A percentile compares a stretch with the other conserved stretches of the same genome.
phyloP scores from a whole-genome alignment of 768 basidiomycete genomes.

The Boletus vinaceobasis region DNA sequence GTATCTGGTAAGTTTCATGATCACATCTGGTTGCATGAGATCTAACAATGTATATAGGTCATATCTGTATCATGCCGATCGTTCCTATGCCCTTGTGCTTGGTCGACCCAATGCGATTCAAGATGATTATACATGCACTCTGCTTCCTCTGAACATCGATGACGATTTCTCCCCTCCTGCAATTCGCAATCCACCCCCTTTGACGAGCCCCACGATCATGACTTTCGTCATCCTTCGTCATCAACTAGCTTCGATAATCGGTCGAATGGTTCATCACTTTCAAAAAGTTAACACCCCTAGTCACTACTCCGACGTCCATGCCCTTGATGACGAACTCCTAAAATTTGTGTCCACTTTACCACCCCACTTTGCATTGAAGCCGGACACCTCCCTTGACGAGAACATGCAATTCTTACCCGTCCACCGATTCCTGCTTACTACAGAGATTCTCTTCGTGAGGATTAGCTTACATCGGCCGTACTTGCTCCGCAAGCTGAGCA shows the following conservation, averaged over 20 bases:
- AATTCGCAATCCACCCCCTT: constrained; percentile 50
- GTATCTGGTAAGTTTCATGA: constrained; percentile 64
- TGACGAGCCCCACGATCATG: constrained; percentile 74
- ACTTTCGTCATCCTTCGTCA: constrained; percentile 88
- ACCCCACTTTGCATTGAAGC: constrained; percentile 70
- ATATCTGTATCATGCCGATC: constrained; percentile 90
- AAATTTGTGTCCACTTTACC: constrained; percentile 75
- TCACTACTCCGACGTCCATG: constrained; percentile 79
- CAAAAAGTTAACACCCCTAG: constrained; percentile 76
- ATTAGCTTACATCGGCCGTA: constrained; percentile 87
- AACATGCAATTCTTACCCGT: constrained; percentile 63
- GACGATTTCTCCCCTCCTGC: constrained; percentile 48
- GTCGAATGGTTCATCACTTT: constrained; percentile 89
- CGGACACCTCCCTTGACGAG: constrained; percentile 76
- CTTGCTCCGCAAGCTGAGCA: constrained; percentile 67
- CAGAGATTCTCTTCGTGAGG: constrained; percentile 84
- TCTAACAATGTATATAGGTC: constrained; percentile 48
- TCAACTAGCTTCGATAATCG: constrained; percentile 78
- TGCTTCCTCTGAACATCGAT: constrained; percentile 69
- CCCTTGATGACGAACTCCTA: constrained; percentile 79
- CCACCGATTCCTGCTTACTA: constrained; percentile 85
- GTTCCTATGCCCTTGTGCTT: constrained; percentile 87
- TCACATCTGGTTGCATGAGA: background rate
- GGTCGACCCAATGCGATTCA: constrained; percentile 89
- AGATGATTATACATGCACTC: constrained; percentile 83